Evolutionary conservation across 495 filamentous ascomycete species (phyloP).

Genomic region (Hypoxylon rickii): DNA sequence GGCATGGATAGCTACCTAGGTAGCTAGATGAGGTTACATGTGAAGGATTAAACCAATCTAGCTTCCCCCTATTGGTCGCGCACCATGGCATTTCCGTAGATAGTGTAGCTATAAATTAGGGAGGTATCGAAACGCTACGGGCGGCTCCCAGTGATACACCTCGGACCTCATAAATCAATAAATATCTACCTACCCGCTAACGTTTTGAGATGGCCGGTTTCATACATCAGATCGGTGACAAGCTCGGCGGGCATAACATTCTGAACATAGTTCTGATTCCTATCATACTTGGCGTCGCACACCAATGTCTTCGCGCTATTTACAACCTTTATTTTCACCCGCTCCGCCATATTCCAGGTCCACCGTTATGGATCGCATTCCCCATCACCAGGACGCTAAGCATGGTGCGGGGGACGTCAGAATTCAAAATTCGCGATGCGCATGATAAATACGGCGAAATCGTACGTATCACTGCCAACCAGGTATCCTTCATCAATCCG

Average conservation of each 20-base stretch:
- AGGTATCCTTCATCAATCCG: conserved; percentile 48
- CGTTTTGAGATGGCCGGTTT: conserved; percentile 19
- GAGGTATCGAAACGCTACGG: no score
- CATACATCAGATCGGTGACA: conserved; percentile 22
- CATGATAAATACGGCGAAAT: conserved; percentile 54
- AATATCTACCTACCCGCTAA: background rate
- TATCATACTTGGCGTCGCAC: conserved; percentile 4
- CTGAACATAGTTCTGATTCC: background rate
- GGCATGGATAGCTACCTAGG: no score
- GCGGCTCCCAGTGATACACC: no score
- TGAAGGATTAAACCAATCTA: no score
- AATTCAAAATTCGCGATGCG: conserved; percentile 25
- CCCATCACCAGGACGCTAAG: conserved; percentile 14
- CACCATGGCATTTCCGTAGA: no score
- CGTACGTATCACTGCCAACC: conserved; percentile 48
- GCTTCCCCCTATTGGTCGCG: no score
- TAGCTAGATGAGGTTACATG: no score
- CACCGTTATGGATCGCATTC: conserved; percentile 40
- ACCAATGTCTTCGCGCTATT: conserved; percentile 15
- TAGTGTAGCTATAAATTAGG: no score
- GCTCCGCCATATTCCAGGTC: conserved; percentile 55
- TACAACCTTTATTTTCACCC: conserved; percentile 57
- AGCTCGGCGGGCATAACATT: conserved; percentile 2
- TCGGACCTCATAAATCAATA: no score
- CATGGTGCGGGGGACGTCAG: conserved; percentile 23